Evolutionary conservation across 2,329 filamentous ascomycete species (phyloP), one percentile per base, ranked within the genome.

Genomic region (Piedraia hortae): DNA sequence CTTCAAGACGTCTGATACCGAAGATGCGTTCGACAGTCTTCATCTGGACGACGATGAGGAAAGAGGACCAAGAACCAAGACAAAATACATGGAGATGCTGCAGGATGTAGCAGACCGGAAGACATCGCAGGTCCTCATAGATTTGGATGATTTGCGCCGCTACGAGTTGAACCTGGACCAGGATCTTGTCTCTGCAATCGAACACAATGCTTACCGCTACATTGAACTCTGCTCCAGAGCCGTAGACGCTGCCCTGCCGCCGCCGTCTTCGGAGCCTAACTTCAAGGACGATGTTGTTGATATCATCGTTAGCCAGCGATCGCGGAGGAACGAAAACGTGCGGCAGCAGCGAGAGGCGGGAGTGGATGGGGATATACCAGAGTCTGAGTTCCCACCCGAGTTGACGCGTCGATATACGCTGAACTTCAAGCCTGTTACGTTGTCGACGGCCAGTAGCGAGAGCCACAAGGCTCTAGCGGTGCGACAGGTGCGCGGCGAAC

Each of bases 251-350:
- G 59, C 74, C 24, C 65, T 97, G 59, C 85, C 85, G 1, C 54
- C 60, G 29, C 70, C 80, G 18, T 71, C 62, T 8, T 56, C 56
- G 23, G 77, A 90, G 32, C 59, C 82, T 33, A 80, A 62, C 62
- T 93, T 90, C 58, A 93, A 93, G 46, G 80, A 91, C 39, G 85
- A 97, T 46, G 80, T 93, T 6, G 59, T 97, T 19, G 85, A 97
- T 47, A 75, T 97, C 14, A 70, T 97, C 38, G 88, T 91, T 71
- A 74, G 77, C 18, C 75, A 89, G 41, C 69, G 85, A 35, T 67
- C 74, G 35, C 70, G 68, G 36, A 66, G 78, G 34, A 93, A 97
- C 44, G 71, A 75, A 32, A 67, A 69, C 19, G 56, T 88, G 29
- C 44, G 49, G 25, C 39, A 46, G 14, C 38, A 41, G 12, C 34